Evolutionary conservation across 176 grass and related monocot genomes (phyloP), one percentile per base, ranked within the genome.

Genomic region (Paspalum vaginatum): DNA sequence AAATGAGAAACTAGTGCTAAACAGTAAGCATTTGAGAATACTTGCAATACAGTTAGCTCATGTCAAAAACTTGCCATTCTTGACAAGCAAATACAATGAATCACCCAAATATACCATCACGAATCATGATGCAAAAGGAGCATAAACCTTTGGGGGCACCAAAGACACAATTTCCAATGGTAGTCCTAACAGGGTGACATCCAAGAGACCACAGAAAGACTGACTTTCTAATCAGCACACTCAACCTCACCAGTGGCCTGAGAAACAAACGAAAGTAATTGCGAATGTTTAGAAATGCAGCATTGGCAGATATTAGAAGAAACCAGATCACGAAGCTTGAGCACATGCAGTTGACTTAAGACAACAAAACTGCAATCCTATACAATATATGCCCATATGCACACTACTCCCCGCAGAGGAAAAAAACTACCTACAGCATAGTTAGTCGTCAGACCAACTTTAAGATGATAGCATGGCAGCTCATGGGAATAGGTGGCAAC

Each of bases 161-260:
- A 79, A 94, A 94, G 14, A 94, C 86, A 78, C 92, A 83, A 58
- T 94, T 91, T 25, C 92, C n/a, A n/a, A n/a, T n/a, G n/a, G n/a
- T n/a, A 6, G 92, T 91, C 79, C 88, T 91, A 12, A 94, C 13
- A 80, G 91, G 91, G 13, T 88, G 48, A 94, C 91, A 81, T 94
- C 91, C 84, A 94, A 84, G 10, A 94, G 83, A 70, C 86, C 92
- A 54, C 89, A 79, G 89, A 94, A 94, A 1, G 92, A 89, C 77
- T n/a, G n/a, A n/a, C n/a, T n/a, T 89, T 89, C 72, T 76, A 80
- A 77, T 91, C 92, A 68, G 77, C 66, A 25, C 89, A 89, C 76
- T 94, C 89, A 68, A 94, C 86, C 65, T 94, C 92, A 74, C 92
- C 92, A 85, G 89, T 91, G 7, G 92, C 92, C 92, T 94, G 41